These are phyloP conservation scores for Cordyceps militaris DNA, from an alignment of 2,329 filamentous ascomycete species.

Conservation along the genomic window DNA sequence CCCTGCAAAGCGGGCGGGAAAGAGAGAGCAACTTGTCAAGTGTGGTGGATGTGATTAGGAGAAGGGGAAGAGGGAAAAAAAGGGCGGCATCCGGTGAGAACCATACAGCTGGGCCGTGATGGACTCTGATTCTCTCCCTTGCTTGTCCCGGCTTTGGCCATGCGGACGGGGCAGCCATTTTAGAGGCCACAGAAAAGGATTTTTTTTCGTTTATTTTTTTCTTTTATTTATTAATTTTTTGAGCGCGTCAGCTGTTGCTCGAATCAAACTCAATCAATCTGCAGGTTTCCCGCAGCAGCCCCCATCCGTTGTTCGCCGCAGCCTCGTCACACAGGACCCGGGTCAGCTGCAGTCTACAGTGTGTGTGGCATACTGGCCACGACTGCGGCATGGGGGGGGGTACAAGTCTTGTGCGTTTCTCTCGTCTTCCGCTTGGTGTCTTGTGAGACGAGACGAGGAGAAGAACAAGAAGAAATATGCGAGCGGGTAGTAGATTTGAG, in stretches of 20 bases:
- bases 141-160: background rate
- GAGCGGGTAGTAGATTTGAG: too few relatives aligned
- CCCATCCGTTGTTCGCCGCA: background rate
- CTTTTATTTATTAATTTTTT: background rate
- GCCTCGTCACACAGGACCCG: background rate
- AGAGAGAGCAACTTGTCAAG: too few relatives aligned
- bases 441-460: too few relatives aligned
- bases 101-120: background rate
- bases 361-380: background rate
- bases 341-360: background rate
- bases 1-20: background rate
- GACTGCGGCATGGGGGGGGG: background rate
- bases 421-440: too few relatives aligned
- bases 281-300: background rate
- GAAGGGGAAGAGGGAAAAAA: background rate
- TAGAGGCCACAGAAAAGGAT: background rate
- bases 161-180: background rate
- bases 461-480: too few relatives aligned
- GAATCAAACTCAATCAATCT: conserved; percentile 10
- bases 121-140: background rate
- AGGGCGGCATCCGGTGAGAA: conserved; percentile 6
- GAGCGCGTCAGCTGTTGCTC: background rate
- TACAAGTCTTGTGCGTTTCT: background rate
- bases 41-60: conserved; percentile 3
- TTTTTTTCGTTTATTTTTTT: background rate